These are phyloP conservation scores for Neofusicoccum parvum DNA, from an alignment of 2,329 filamentous ascomycete species.

Conservation along the genomic window DNA sequence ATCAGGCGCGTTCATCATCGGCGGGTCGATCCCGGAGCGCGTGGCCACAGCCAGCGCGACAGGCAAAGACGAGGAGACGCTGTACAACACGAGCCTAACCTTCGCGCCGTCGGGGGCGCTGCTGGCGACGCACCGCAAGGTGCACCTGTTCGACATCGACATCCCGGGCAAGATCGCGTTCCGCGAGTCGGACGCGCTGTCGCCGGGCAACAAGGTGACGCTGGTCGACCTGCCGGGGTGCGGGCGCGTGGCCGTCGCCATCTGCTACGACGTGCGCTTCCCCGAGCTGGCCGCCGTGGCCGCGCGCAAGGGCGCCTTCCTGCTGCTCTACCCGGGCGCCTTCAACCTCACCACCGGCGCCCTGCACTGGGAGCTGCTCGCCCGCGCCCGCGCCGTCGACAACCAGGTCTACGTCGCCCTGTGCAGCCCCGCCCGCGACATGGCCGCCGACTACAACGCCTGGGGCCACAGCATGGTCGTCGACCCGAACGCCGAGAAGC, in stretches of 20 bases:
- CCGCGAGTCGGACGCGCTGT: slow-evolving; percentile 85
- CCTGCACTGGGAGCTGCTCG: slow-evolving; percentile 86
- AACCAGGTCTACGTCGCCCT: slow-evolving; percentile 93
- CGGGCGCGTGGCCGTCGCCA: slow-evolving; percentile 82
- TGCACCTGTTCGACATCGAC: slow-evolving; percentile 96
- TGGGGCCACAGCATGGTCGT: slow-evolving; percentile 90
- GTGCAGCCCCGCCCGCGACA: slow-evolving; percentile 86
- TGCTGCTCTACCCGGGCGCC: slow-evolving; percentile 90
- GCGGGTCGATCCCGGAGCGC: slow-evolving; percentile 89
- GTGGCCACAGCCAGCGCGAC: slow-evolving; percentile 38
- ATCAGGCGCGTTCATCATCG: slow-evolving; percentile 78
- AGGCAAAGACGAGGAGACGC: slow-evolving; percentile 34
- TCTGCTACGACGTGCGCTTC: slow-evolving; percentile 98
- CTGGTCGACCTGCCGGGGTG: slow-evolving; percentile 86
- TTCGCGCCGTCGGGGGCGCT: slow-evolving; percentile 79
- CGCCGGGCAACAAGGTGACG: slow-evolving; percentile 81
- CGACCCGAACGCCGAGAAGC: slow-evolving; percentile 82
- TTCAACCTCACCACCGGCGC: slow-evolving; percentile 95
- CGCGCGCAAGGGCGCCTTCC: slow-evolving; percentile 81
- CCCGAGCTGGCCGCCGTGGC: slow-evolving; percentile 90
- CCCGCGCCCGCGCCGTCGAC: slow-evolving; percentile 81
- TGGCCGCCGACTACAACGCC: slow-evolving; percentile 77
- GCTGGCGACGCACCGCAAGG: slow-evolving; percentile 87
- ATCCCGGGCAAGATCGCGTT: slow-evolving; percentile 95
- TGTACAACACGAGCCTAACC: slow-evolving; percentile 88